Evolutionary conservation across 768 basidiomycete species (phyloP).

Genomic region (Boletus subparvulus): DNA sequence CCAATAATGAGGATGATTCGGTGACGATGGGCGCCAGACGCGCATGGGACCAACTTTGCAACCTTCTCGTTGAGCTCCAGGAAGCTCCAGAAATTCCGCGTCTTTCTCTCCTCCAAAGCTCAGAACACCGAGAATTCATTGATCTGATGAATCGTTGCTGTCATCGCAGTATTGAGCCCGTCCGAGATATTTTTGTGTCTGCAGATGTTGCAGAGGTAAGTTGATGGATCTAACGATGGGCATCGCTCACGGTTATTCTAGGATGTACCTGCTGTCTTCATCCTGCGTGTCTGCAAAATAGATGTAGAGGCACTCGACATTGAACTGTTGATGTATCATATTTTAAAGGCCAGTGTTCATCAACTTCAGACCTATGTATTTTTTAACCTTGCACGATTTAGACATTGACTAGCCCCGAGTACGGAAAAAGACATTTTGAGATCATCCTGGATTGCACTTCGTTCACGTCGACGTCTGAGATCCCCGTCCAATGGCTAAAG

Average conservation of each 20-base stretch:
- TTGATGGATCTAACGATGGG: neutral
- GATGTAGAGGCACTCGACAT: conserved; percentile 80
- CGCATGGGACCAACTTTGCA: conserved; percentile 83
- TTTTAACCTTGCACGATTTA: conserved; percentile 25
- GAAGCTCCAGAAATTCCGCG: conserved; percentile 65
- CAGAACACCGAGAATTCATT: conserved; percentile 61
- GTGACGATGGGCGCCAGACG: conserved; percentile 65
- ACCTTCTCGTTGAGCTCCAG: conserved; percentile 75
- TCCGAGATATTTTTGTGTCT: conserved; percentile 66
- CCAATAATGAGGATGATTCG: conserved; percentile 52
- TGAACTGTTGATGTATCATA: conserved; percentile 73
- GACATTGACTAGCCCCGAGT: conserved; percentile 51
- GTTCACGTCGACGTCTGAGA: conserved; percentile 71
- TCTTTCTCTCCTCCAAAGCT: conserved; percentile 47
- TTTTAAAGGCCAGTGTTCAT: conserved; percentile 57
- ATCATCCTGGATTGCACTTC: conserved; percentile 81
- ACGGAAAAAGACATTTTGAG: conserved; percentile 56
- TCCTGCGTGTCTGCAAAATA: conserved; percentile 64
- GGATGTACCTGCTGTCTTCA: conserved; percentile 52
- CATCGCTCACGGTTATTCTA: conserved; percentile 20
- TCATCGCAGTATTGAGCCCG: conserved; percentile 57
- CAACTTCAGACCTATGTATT: neutral
- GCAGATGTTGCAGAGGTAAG: conserved; percentile 47
- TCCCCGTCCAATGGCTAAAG: conserved; percentile 81
- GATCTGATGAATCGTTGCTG: conserved; percentile 66